A percentile compares a stretch with the other conserved stretches of the same genome.
Conservation (phyloP, 305 asterid species). For the Fraxinus sp. region DNA sequence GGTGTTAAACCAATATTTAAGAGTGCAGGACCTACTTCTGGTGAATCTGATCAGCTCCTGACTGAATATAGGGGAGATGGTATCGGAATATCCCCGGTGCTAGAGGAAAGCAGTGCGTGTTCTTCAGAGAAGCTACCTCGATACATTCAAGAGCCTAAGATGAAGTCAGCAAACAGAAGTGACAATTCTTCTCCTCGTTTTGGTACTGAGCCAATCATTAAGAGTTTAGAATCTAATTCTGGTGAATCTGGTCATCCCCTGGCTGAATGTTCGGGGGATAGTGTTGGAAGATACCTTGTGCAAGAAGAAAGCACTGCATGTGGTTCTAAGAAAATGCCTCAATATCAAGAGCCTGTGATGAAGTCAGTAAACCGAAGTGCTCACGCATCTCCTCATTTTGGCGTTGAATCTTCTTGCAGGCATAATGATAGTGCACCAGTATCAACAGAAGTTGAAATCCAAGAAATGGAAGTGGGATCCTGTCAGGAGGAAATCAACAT, state of each 20-base stretch:
- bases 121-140: conserved; percentile 23
- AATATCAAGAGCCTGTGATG: conserved; percentile 34
- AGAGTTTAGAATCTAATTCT: conserved; percentile 28
- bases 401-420: conserved; percentile 19
- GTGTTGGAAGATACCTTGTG: conserved; percentile 13
- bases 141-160: conserved; percentile 26
- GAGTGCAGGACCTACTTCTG: background rate
- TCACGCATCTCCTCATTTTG: conserved; percentile 32
- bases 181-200: conserved; percentile 34
- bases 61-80: conserved; percentile 19
- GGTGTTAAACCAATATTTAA: conserved; percentile 4
- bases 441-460: conserved; percentile 28
- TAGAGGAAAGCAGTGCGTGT: conserved; percentile 28
- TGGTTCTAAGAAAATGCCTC: conserved; percentile 26
- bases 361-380: conserved; percentile 28
- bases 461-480: conserved; percentile 16
- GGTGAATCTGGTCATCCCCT: conserved; percentile 16
- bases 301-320: conserved; percentile 29
- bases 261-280: conserved; percentile 17
- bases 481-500: conserved; percentile 35
- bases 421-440: conserved; percentile 27
- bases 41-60: conserved; percentile 21
- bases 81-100: conserved; percentile 1
- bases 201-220: conserved; percentile 30
- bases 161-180: conserved; percentile 23